Conservation (phyloP, 805 yeast species). For the Teunomyces barrocoloradensis region DNA sequence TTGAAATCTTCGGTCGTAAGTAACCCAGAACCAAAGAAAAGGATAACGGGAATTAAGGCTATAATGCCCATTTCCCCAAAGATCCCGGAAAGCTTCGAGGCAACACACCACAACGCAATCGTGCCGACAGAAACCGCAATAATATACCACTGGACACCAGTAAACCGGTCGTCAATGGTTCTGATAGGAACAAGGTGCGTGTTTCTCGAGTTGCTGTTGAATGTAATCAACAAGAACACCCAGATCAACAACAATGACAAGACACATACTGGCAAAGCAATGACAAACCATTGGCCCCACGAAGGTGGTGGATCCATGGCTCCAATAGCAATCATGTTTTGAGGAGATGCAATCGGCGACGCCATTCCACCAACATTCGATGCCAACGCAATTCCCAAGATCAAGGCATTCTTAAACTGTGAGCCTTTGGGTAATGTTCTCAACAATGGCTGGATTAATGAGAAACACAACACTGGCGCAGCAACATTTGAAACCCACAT, state of each 20-base stretch:
- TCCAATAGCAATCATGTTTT: conserved; percentile 53
- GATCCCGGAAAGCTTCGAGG: conserved; percentile 64
- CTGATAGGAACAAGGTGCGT: conserved; percentile 55
- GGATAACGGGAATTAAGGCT: conserved; percentile 83
- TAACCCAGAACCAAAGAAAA: conserved; percentile 90
- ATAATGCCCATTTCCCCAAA: conserved; percentile 98
- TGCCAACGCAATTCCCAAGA: conserved; percentile 49
- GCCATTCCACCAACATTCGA: conserved; percentile 57
- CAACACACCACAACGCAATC: conserved; percentile 85
- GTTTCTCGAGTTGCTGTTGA: conserved; percentile 50
- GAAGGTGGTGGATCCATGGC: conserved; percentile 51
- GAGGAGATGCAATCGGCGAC: conserved; percentile 55
- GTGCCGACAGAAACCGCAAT: conserved; percentile 65
- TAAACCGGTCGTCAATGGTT: conserved; percentile 63
- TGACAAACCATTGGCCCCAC: conserved; percentile 58
- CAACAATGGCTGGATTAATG: conserved; percentile 48
- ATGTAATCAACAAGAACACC: conserved; percentile 53
- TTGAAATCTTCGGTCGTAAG: conserved; percentile 88
- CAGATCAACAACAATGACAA: conserved; percentile 41
- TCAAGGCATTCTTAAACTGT: conserved; percentile 38
- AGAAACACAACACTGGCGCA: conserved; percentile 53
- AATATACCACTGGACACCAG: conserved; percentile 73
- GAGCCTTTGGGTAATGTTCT: conserved; percentile 43
- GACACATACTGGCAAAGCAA: conserved; percentile 47
- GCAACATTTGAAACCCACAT: conserved; percentile 62